Evolutionary conservation across 495 filamentous ascomycete species (phyloP).

Genomic region (Achaetomiella virescens): DNA sequence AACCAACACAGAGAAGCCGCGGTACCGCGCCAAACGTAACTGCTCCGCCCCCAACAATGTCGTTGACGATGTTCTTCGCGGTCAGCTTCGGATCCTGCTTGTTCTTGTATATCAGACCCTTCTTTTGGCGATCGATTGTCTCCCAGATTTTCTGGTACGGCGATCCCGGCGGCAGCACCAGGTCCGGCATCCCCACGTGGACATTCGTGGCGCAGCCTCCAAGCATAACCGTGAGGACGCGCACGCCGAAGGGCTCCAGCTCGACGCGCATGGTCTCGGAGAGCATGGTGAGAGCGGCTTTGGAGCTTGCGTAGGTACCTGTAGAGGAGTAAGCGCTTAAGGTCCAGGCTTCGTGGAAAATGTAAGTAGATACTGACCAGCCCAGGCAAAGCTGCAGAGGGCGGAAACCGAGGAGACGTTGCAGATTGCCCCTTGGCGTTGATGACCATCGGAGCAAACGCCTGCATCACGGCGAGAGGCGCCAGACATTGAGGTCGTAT

Average conservation of each 20-base stretch:
- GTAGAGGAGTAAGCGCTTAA: too few species aligned
- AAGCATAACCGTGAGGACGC: background rate
- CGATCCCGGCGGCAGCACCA: background rate
- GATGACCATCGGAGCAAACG: constrained; percentile 42
- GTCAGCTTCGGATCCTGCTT: background rate
- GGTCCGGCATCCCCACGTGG: background rate
- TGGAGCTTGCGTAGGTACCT: too few species aligned
- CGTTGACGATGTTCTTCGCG: background rate
- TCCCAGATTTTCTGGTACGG: background rate
- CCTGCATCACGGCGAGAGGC: constrained; percentile 45
- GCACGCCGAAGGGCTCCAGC: too few species aligned
- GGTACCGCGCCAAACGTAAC: background rate
- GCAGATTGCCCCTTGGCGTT: too few species aligned
- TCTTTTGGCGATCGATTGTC: background rate
- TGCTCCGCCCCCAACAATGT: background rate
- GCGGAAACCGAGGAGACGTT: too few species aligned
- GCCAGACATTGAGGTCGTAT: constrained; percentile 52
- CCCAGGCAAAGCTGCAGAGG: too few species aligned
- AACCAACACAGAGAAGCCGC: background rate
- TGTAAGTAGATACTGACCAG: too few species aligned
- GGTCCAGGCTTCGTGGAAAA: too few species aligned
- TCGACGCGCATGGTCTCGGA: too few species aligned
- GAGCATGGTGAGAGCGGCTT: too few species aligned
- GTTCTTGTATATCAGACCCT: background rate
- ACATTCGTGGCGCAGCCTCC: background rate